phyloP scores from a whole-genome alignment of 257 asterid species.

The Thymus quinquecostatus region DNA sequence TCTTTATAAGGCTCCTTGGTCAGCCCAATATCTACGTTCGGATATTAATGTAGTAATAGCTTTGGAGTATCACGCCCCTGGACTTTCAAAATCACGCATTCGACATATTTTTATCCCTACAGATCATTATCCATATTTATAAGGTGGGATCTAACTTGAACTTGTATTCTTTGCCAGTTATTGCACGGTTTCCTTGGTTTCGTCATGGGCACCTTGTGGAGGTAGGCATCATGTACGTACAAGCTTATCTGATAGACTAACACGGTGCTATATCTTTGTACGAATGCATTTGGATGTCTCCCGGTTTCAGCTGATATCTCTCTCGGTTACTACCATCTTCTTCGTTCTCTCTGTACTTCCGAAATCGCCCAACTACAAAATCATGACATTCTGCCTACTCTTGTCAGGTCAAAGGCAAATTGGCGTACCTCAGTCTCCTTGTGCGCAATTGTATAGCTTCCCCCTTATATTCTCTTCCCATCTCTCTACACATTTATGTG shows the following conservation, averaged over 20 bases:
- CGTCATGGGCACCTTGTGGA: slow-evolving; percentile 90
- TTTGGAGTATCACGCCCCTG: neutral
- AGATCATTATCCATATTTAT: neutral
- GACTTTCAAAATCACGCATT: neutral
- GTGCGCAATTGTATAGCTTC: slow-evolving; percentile 68
- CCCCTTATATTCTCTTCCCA: slow-evolving; percentile 31
- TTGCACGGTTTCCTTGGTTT: slow-evolving; percentile 91
- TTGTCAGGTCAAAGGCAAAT: slow-evolving; percentile 65
- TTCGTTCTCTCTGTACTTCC: slow-evolving; percentile 11
- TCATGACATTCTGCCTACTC: slow-evolving; percentile 14
- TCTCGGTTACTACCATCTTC: neutral
- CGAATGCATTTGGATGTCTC: slow-evolving; percentile 1
- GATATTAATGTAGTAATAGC: neutral
- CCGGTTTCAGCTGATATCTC: neutral
- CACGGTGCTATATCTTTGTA: slow-evolving; percentile 16
- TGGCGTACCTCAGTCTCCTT: slow-evolving; percentile 79
- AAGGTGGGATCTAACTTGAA: slow-evolving; percentile 26
- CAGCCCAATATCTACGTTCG: neutral
- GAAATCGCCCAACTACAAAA: neutral
- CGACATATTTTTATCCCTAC: neutral
- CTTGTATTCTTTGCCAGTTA: slow-evolving; percentile 52
- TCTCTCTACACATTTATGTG: slow-evolving; percentile 11
- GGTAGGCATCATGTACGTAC: slow-evolving; percentile 50
- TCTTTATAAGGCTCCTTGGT: neutral
- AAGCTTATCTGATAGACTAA: slow-evolving; percentile 4